These are phyloP conservation scores for Hyphodiscus hymeniophilus DNA, from an alignment of 495 filamentous ascomycete species.

Conservation along the genomic window DNA sequence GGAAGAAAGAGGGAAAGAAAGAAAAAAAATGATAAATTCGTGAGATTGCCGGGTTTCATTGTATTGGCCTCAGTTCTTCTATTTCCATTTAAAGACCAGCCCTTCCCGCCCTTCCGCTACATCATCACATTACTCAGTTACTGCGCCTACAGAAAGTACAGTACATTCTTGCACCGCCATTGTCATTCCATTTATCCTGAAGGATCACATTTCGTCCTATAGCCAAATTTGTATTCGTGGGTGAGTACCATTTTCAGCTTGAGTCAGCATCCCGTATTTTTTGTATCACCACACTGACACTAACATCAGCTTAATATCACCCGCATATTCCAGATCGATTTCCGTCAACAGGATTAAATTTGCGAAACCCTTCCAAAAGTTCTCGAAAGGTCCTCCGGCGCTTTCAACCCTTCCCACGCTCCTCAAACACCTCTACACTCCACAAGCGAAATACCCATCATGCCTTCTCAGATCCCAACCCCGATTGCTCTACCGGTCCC, in stretches of 20 bases:
- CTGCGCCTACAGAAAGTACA: too few relatives aligned
- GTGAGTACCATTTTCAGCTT: background rate
- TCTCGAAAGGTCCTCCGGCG: too few relatives aligned
- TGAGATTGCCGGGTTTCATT: background rate
- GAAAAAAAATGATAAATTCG: background rate
- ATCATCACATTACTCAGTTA: too few relatives aligned
- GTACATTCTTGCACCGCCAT: too few relatives aligned
- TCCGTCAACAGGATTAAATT: too few relatives aligned
- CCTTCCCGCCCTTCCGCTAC: background rate
- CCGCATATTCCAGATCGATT: too few relatives aligned
- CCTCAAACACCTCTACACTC: background rate
- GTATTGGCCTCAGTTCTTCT: background rate
- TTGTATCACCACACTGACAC: background rate
- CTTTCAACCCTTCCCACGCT: background rate
- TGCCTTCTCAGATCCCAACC: slow-evolving; percentile 22
- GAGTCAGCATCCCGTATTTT: background rate
- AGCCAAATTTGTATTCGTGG: background rate
- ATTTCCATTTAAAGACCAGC: background rate
- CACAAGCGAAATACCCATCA: slow-evolving; percentile 5
- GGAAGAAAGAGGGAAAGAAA: background rate
- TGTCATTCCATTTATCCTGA: too few relatives aligned
- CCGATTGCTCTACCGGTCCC: slow-evolving; percentile 19
- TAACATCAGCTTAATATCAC: background rate
- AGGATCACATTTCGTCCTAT: background rate
- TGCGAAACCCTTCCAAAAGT: too few relatives aligned